A percentile compares a stretch with the other conserved stretches of the same genome.
Conservation (phyloP, 164 flowering plant species). For the Vitis riparia region DNA sequence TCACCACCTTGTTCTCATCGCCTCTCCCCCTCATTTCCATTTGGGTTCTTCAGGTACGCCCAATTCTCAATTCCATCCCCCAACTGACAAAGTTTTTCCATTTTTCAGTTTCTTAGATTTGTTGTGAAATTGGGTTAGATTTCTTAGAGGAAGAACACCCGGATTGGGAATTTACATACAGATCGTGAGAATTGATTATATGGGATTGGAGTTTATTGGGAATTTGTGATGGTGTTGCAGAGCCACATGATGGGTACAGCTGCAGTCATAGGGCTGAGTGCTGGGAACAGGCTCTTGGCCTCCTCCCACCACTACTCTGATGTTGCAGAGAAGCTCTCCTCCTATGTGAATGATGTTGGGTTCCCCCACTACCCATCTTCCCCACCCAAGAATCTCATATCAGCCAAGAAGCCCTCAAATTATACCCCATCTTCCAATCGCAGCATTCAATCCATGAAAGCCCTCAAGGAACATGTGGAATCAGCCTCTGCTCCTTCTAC, state of each 20-base stretch:
- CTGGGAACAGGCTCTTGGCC: constrained; percentile 76
- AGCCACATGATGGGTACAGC: constrained; percentile 72
- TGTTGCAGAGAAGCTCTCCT: constrained; percentile 49
- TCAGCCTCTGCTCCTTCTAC: constrained; percentile 36
- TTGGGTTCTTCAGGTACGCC: too few species aligned
- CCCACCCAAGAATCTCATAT: constrained; percentile 39
- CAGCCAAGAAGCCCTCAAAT: constrained; percentile 51
- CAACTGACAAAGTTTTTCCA: too few species aligned
- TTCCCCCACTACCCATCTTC: constrained; percentile 28
- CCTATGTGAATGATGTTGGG: constrained; percentile 44
- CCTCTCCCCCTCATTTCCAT: background rate
- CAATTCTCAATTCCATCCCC: too few species aligned
- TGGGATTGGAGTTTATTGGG: constrained; percentile 6
- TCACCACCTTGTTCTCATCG: background rate
- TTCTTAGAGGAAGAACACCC: too few species aligned
- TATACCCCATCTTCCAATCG: constrained; percentile 38
- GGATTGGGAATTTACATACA: too few species aligned
- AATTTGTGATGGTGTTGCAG: constrained; percentile 24
- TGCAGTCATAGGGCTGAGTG: constrained; percentile 71
- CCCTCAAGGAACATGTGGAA: constrained; percentile 60
- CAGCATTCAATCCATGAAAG: constrained; percentile 44
- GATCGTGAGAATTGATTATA: too few species aligned
- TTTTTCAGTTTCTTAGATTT: too few species aligned
- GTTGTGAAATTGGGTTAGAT: too few species aligned
- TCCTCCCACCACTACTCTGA: constrained; percentile 68